Evolutionary conservation across 345 rosid genomes (phyloP), one percentile per base, ranked within the genome.

Genomic region (Populus simonii): DNA sequence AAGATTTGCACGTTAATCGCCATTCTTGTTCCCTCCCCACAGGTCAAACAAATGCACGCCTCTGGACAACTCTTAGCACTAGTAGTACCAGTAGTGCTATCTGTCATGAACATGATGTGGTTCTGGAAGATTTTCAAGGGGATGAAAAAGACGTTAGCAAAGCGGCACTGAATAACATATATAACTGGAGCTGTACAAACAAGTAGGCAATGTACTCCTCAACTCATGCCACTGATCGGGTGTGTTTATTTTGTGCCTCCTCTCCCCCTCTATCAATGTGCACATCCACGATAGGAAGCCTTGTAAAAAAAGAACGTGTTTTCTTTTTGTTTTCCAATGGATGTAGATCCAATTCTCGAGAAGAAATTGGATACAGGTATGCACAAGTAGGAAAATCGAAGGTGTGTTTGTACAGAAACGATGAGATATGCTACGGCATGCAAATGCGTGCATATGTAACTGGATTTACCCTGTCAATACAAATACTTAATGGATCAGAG

Each of bases 51-150:
- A 83, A 85, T 94, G 92, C 86, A 85, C 65, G 68, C 63, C 33
- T 84, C 86, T 39, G 96, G 98, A 43, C 80, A 81, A 69, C 69
- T 87, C 53, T 76, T 94, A 87, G 93, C 84, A 36, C 82, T 86
- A 5, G 76, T 77, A 45, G 98, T 91, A 86, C 98, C 98, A 13
- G 55, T 74, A 20, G 83, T 73, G 41, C 75, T 93, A 23, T 91
- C 85, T 31, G 72, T 85, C 63, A 87, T 94, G 98, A 94, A 93
- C 88, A 76, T 94, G 88, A 87, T 90, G 82, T 94, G 97, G 98
- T 93, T 94, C 78, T 82, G 87, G 75, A 94, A 91, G 85, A 94
- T 94, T 57, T 70, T 88, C 33, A 91, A 83, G 88, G 98, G 97
- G 66, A 73, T 94, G 82, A 84, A 81, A 89, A 93, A 89, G 88